Percentiles rank a stretch among this genome's conserved stretches.
Conservation (phyloP, 1,139 yeast genomes). For the Suhomyces bolitotheri region DNA sequence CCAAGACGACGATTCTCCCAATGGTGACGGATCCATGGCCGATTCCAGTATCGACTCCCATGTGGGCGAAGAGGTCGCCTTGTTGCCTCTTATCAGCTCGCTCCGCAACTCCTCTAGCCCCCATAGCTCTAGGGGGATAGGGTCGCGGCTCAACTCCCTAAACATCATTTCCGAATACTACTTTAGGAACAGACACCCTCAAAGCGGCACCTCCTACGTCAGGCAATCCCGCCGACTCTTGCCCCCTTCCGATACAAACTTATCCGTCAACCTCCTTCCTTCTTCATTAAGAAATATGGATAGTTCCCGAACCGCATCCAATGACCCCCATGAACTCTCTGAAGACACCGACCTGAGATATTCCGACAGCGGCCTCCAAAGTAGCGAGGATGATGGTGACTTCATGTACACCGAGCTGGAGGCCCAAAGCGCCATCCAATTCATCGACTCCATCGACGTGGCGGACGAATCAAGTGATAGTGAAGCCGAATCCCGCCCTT, state of each 20-base stretch:
- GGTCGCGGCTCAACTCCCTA: slow-evolving; percentile 16
- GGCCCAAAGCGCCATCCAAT: slow-evolving; percentile 11
- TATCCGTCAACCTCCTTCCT: slow-evolving; percentile 8
- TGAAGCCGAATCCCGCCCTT: slow-evolving; percentile 7
- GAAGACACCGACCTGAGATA: slow-evolving; percentile 7
- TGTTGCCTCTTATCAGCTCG: slow-evolving; percentile 2
- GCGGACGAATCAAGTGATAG: slow-evolving; percentile 10
- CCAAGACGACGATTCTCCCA: background rate
- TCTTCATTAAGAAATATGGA: slow-evolving; percentile 4
- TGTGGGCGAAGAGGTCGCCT: background rate
- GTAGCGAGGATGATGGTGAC: slow-evolving; percentile 4
- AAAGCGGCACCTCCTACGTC: slow-evolving; percentile 1
- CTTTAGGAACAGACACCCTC: slow-evolving; percentile 10
- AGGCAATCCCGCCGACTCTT: background rate
- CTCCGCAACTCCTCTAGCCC: slow-evolving; percentile 6
- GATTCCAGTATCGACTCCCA: background rate
- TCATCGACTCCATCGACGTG: slow-evolving; percentile 12
- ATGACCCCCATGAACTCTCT: slow-evolving; percentile 3
- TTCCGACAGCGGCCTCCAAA: slow-evolving; percentile 3
- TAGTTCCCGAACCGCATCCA: background rate
- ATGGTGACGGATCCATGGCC: background rate
- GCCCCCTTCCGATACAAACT: slow-evolving; percentile 5
- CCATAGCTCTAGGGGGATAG: slow-evolving; percentile 11
- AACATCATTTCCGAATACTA: slow-evolving; percentile 18
- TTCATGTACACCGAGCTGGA: slow-evolving; percentile 9